phyloP scores from a whole-genome alignment of 2,329 filamentous ascomycete genomes.

The Microsporum ferrugineum region DNA sequence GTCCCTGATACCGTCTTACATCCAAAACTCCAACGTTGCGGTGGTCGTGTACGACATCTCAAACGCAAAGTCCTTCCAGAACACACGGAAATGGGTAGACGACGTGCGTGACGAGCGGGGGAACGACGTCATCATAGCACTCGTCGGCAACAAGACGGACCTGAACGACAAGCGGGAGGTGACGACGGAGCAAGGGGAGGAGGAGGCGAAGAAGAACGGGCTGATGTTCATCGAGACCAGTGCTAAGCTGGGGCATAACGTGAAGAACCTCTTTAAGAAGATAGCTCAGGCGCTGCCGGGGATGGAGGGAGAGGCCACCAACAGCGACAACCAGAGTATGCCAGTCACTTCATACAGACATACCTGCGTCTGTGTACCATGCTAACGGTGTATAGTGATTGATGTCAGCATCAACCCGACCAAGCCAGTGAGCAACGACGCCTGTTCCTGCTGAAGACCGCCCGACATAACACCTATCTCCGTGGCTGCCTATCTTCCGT shows the following conservation, averaged over 20 bases:
- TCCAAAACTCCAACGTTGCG: slow-evolving; percentile 92
- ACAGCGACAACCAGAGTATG: slow-evolving; percentile 69
- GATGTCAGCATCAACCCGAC: slow-evolving; percentile 76
- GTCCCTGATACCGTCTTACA: slow-evolving; percentile 94
- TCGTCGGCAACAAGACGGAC: slow-evolving; percentile 99
- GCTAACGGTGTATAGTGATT: slow-evolving; percentile 54
- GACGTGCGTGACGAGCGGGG: slow-evolving; percentile 93
- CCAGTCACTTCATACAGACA: slow-evolving; percentile 17
- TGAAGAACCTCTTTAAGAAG: slow-evolving; percentile 92
- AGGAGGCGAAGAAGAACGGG: slow-evolving; percentile 95
- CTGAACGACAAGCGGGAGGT: slow-evolving; percentile 97
- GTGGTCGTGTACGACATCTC: slow-evolving; percentile 99
- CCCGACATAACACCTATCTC: neutral
- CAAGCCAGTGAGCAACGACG: slow-evolving; percentile 56
- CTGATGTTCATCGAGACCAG: slow-evolving; percentile 99
- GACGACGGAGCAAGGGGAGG: slow-evolving; percentile 89
- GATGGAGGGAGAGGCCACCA: slow-evolving; percentile 84
- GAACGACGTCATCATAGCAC: slow-evolving; percentile 96
- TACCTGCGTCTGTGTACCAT: neutral
- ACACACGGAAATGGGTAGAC: slow-evolving; percentile 99
- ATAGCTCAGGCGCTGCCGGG: slow-evolving; percentile 96
- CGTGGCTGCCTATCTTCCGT: neutral
- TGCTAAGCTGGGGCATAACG: slow-evolving; percentile 94
- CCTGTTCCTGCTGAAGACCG: slow-evolving; percentile 51
- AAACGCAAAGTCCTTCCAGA: slow-evolving; percentile 93